Base-by-base conservation (phyloP, 2,329 filamentous ascomycete genomes). In the Apiospora hydei region DNA sequence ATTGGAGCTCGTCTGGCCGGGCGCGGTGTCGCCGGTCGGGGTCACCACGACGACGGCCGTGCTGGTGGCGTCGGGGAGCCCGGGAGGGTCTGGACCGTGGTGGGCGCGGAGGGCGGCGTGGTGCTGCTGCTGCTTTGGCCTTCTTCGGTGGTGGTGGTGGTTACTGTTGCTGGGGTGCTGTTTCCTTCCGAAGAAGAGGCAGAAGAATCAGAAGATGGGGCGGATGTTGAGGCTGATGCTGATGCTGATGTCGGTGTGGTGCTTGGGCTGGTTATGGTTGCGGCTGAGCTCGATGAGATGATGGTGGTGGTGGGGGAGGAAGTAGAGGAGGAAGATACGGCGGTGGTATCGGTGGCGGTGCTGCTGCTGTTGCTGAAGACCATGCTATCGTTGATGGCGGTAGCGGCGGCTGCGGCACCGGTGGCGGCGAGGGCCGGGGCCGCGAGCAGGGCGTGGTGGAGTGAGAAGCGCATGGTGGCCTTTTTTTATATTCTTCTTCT, bases 11-110 rank as follows among this genome's bases (percentile, higher is more conserved):
- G 57, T 64, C 30, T 18, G 34, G 34, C 34, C 41, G 57, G 57
- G 18, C 34, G 34, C 41, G 0, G 18, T 18, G 57, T 41, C 34
- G 57, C 57, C 57, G 34, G 30, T 41, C 8, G 57, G 57, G 16
- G 57, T 41, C 30, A 64, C 57, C 2, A 64, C 34, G 3, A 64
- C 57, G 57, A 64, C 57, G 3, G 57, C 57, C 0, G 57, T 64
- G 34, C 57, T 64, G 57, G 57, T 64, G 18, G 57, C 57, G 34
- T 64, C 34, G 57, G 57, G 57, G 57, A 64, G 34, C 57, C 57
- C 34, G 57, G 57, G 18, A 41, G n/a, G 1, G 57, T 64, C 34
- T n/a, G 30, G 18, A 41, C 57, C 57, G 30, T 41, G 8, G 34
- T 41, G 30, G 21, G 30, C 3, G 34, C 8, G 3, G 34, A 21